Base-by-base conservation (phyloP, 257 asterid genomes). In the Fraxinus americana region DNA sequence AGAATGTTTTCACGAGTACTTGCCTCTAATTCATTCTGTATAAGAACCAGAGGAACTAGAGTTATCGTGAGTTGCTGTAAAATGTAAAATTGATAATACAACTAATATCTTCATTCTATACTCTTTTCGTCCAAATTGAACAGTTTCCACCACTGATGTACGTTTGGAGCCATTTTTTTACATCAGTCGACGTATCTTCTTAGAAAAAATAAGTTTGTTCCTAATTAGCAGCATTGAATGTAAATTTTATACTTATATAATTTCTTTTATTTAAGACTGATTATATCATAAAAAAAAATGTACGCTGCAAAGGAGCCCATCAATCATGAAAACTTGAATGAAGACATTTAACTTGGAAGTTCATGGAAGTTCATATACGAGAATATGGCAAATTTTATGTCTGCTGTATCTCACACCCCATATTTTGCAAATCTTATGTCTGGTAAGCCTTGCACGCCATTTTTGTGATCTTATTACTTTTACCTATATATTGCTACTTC, bases 291-390 rank as follows among this genome's bases (percentile, higher is more conserved):
- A 38, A 32, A 36, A 36, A 36, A 7, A 14, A 50, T 10, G 39
- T 67, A 67, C 43, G 39, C 65, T 14, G 27, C 41, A 14, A 68
- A 54, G 59, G 54, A 57, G 72, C 63, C 65, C 67, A 23, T 36
- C 67, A 74, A 73, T 54, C 78, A 71, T 30, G 72, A 73, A 63
- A 76, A 77, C 57, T 52, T 34, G 74, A 78, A 67, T 70, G 50
- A 79, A 79, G 63, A 41, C 43, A 57, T 75, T 63, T 71, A n/a
- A 72, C 11, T 73, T 72, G 79, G 73, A 52, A 61, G 10, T 23
- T 25, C 23, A 61, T 61, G 4, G 68, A 61, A 61, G 68, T 61
- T 61, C 25, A 23, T 48, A 16, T 27, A 71, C 29, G 43, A 27
- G 2, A 52, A 11, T 36, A 52, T 75, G 23, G 35, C 70, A 16